Conservation (phyloP, 192 early-diverging fungal species). For the Backusella psychrophila region DNA sequence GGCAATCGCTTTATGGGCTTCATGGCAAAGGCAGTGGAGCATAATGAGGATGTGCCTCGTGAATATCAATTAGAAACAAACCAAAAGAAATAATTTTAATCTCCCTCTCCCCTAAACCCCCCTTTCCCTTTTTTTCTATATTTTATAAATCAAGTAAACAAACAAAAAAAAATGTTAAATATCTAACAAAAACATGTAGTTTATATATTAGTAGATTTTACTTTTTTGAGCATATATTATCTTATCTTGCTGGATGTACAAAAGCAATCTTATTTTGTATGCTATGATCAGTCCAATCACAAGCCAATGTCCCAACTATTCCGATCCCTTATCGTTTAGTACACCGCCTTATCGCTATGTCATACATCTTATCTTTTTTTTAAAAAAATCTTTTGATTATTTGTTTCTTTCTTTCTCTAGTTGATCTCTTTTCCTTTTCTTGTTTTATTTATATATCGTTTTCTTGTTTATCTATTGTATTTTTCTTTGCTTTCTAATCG, state of each 20-base stretch:
- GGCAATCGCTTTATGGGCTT: constrained; percentile 87
- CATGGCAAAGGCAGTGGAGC: constrained; percentile 63
- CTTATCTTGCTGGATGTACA: not conserved
- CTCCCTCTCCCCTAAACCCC: not conserved
- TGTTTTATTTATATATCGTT: not conserved
- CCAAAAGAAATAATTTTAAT: constrained; percentile 9
- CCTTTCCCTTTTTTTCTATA: not conserved
- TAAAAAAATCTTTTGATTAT: not conserved
- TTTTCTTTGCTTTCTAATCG: not conserved
- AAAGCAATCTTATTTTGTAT: not conserved
- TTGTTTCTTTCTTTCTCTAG: not conserved
- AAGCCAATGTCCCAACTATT: not conserved
- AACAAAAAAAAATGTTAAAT: not conserved
- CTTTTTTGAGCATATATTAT: not conserved
- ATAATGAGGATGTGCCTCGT: constrained; percentile 43
- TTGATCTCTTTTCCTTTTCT: not conserved
- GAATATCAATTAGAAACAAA: constrained; percentile 19
- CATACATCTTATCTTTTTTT: constrained; percentile 1
- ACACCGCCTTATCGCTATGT: constrained; percentile 10
- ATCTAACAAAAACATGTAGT: not conserved
- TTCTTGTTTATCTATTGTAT: not conserved
- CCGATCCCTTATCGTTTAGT: constrained; percentile 1
- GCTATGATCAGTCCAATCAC: not conserved
- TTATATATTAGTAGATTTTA: not conserved
- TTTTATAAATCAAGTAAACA: not conserved